Conservation (phyloP, 495 filamentous ascomycete genomes). For the Lophiotrema nucula region DNA sequence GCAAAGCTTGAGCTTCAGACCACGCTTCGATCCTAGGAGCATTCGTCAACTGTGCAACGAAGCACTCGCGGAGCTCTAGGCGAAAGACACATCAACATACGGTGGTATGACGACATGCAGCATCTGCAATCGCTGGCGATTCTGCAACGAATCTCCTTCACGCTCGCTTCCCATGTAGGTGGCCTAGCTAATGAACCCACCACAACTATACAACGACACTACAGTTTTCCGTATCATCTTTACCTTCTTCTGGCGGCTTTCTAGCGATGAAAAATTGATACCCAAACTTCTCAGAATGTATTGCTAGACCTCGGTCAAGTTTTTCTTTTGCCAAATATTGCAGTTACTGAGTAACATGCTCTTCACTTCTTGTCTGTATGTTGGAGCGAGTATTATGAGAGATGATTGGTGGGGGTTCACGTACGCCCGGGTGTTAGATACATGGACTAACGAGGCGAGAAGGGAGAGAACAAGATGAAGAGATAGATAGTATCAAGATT, state of each 20-base stretch:
- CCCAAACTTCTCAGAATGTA: not conserved
- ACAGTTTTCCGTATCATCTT: not conserved
- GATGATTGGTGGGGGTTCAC: not conserved
- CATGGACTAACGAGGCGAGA: too few relatives aligned
- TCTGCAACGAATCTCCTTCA: not conserved
- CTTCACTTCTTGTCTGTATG: too few relatives aligned
- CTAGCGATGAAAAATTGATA: slow-evolving; percentile 11
- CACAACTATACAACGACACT: not conserved
- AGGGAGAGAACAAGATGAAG: too few relatives aligned
- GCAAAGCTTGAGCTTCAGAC: slow-evolving; percentile 12
- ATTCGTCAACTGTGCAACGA: slow-evolving; percentile 22
- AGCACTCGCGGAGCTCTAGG: slow-evolving; percentile 27
- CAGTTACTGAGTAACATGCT: not conserved
- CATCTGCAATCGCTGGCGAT: slow-evolving; percentile 12
- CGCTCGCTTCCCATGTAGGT: not conserved
- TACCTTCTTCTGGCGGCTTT: not conserved
- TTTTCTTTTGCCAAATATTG: not conserved
- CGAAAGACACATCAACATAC: not conserved
- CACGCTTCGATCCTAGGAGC: slow-evolving; percentile 20
- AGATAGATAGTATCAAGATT: too few relatives aligned
- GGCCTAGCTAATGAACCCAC: too few relatives aligned
- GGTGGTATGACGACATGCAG: not conserved
- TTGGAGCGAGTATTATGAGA: not conserved
- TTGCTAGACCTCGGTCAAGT: not conserved
- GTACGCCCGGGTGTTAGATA: too few relatives aligned